Base-by-base conservation (phyloP, 1,284 basidiomycete genomes). In the Chalciporus sp. region DNA sequence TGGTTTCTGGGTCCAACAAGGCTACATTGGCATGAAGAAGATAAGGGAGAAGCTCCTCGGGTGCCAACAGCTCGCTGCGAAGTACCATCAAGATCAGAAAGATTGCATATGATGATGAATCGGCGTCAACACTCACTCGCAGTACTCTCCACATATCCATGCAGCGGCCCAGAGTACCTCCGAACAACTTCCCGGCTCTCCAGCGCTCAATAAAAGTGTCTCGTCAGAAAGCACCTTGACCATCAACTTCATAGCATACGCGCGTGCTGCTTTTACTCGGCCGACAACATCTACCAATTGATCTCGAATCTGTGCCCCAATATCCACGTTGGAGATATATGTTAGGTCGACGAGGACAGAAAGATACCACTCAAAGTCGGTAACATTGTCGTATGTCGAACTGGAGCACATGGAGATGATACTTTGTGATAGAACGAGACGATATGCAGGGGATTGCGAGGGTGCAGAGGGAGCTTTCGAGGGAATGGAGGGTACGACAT, bases 341-440 rank as follows among this genome's bases (percentile, higher is more conserved):
- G 92, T 85, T 2, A 99, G 80, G 62, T 97, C 93, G 43, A 97
- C 82, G 23, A 98, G 84, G 3, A 95, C 92, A 8, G 95, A 96
- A 26, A 98, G 78, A 67, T 94, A 97, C 97, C 97, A 99, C 64
- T 95, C 90, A 67, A 98, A 98, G 72, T 98, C 94, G 37, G 81
- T 80, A 35, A 99, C 82, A 65, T 95, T 90, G 51, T 87, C 85
- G 65, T 97, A 99, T 7, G 89, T 88, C 53, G 90, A 86, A 56
- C 84, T 81, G 6, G 90, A 87, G 57, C 94, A 90, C 61, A 97
- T 88, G 20, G 79, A 74, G n/a, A 98, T 78, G 55, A 98, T 90
- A 8, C 85, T 81, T 58, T 90, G 86, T 0, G 90, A 82, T 31
- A 98, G 83, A 52, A 87, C 84, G 20, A 94, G 78, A 10, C 94